Base-by-base conservation (phyloP, 768 basidiomycete genomes). In the Rhizopogon roseolus region DNA sequence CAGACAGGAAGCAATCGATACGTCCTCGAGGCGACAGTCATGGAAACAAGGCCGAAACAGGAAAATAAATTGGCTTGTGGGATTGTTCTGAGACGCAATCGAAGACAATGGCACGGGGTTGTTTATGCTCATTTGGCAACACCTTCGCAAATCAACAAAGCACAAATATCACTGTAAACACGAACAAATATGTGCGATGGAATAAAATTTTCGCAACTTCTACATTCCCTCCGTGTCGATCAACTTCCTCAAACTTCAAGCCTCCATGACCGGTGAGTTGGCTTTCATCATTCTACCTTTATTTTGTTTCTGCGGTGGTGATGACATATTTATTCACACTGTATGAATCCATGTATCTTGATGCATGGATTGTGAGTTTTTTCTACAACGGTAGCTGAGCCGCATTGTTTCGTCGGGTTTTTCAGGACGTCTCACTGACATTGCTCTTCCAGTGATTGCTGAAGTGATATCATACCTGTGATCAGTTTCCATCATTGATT, bases 351-450 rank as follows among this genome's bases (percentile, higher is more conserved):
- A 67, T 68, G 62, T 65, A 60, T 66, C 67, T 50, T 55, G 67
- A 62, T 68, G 69, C 67, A 64, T 68, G 72, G 66, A 76, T 76
- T 52, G 64, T 82, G 84, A 83, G 66, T 75, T 68, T 71, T 61
- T 75, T 81, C 84, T 88, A 89, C 87, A 88, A 89, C 86, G 87
- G 86, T 89, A 89, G 77, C 86, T 89, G 86, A 89, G 71, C 76
- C 68, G 62, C 58, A 59, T 59, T 56, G 34, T 40, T 41, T 43
- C 28, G 5, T 9, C 17, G 7, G 34, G n/a, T 22, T 19, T 56
- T 9, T 9, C 10, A 49, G 19, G 45, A 7, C 34, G 4, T 51
- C 6, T 34, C 6, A 27, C 64, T 66, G 14, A 67, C 40, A 34
- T 5, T 25, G 22, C 19, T 38, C 8, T 34, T 14, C 34, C 55